phyloP scores from a whole-genome alignment of 2,329 filamentous ascomycete genomes.

The Cladophialophora yegresii region DNA sequence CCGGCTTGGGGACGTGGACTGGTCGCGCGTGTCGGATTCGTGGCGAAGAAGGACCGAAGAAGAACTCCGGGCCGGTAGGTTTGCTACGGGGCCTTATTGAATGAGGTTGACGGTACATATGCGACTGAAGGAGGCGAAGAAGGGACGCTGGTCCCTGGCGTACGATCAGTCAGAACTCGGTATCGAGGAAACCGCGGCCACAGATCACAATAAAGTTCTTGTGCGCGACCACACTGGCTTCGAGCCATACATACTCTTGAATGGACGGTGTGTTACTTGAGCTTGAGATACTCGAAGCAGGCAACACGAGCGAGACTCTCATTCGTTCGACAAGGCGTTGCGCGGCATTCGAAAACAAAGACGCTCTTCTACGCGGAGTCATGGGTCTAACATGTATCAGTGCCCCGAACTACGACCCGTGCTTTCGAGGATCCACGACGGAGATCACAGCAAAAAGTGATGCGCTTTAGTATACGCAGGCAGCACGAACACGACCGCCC shows the following conservation, averaged over 20 bases:
- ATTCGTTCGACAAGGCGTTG: too few species aligned
- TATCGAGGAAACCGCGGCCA: not conserved
- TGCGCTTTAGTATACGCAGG: too few species aligned
- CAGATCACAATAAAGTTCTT: not conserved
- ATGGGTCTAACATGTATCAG: too few species aligned
- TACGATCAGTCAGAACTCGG: not conserved
- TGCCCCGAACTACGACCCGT: too few species aligned
- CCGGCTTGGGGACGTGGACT: conserved; percentile 36
- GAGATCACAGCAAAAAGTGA: too few species aligned
- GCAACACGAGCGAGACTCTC: not conserved
- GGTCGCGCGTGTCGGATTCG: conserved; percentile 31
- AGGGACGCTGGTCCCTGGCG: not conserved
- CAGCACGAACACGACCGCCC: too few species aligned
- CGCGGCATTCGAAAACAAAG: too few species aligned
- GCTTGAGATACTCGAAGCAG: not conserved
- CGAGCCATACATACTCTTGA: not conserved
- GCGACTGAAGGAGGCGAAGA: conserved; percentile 2
- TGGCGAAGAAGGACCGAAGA: conserved; percentile 30
- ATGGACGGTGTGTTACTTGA: not conserved
- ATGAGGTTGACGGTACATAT: not conserved
- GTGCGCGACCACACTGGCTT: not conserved
- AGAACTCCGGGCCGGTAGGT: conserved; percentile 28
- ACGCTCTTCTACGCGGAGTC: too few species aligned
- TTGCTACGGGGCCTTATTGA: conserved; percentile 21
- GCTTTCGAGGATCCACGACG: too few species aligned